Percentiles rank a stretch among this genome's conserved stretches.
These are phyloP conservation scores for Adansonia madagascariensis DNA, from an alignment of 441 rosid species.

Conservation along the genomic window DNA sequence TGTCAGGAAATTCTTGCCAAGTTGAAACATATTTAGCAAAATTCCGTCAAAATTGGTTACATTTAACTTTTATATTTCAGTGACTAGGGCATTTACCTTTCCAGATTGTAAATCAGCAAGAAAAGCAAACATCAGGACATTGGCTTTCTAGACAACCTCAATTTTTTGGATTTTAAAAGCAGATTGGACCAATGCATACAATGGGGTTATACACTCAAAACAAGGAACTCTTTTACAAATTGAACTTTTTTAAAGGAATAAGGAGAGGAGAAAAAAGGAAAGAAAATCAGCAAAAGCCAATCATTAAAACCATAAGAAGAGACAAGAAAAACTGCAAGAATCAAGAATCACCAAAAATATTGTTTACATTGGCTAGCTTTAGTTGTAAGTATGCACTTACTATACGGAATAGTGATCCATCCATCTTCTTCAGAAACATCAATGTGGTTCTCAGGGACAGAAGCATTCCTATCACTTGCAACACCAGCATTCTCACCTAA, in stretches of 20 bases:
- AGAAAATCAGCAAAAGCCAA: constrained; percentile 6
- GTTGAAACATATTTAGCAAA: background rate
- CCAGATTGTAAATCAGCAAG: background rate
- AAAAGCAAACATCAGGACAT: background rate
- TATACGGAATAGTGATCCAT: constrained; percentile 81
- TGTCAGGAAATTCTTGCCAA: constrained; percentile 18
- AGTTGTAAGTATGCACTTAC: constrained; percentile 60
- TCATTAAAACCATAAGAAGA: background rate
- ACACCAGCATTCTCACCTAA: constrained; percentile 44
- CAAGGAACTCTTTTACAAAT: constrained; percentile 1
- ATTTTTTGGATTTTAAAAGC: constrained; percentile 3
- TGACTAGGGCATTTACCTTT: background rate
- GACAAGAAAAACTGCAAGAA: background rate
- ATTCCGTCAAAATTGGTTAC: background rate
- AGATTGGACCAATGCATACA: background rate
- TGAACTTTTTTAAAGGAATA: background rate
- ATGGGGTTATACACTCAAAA: background rate
- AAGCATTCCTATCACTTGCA: constrained; percentile 40
- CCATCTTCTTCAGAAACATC: constrained; percentile 92
- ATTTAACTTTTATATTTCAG: background rate
- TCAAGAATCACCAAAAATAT: background rate
- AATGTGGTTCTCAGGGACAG: constrained; percentile 50
- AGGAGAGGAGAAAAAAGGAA: background rate
- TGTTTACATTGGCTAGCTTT: background rate
- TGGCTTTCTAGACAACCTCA: constrained; percentile 3